phyloP scores from a whole-genome alignment of 495 filamentous ascomycete genomes.

The Lichina pygmaea region DNA sequence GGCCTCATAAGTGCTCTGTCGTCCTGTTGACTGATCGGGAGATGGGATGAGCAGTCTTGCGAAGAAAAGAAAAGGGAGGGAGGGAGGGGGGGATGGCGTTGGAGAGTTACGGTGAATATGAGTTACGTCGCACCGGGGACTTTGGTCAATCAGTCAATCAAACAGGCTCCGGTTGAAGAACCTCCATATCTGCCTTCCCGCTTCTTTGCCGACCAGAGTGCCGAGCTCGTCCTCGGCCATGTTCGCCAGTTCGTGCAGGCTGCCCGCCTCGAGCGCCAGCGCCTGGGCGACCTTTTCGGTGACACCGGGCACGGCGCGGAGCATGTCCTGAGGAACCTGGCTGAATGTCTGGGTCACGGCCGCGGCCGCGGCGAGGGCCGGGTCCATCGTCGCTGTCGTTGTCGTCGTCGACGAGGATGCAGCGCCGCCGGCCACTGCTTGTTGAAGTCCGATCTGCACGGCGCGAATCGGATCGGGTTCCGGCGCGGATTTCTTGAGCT shows the following conservation, averaged over 20 bases:
- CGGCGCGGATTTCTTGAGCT: conserved; percentile 61
- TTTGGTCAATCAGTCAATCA: conserved; percentile 13
- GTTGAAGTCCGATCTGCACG: conserved; percentile 54
- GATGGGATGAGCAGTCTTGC: too few species aligned
- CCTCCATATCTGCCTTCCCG: conserved; percentile 43
- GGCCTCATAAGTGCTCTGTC: too few species aligned
- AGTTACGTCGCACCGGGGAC: too few species aligned
- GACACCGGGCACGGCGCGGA: conserved; percentile 65
- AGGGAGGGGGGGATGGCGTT: too few species aligned
- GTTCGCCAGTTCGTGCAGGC: conserved; percentile 64
- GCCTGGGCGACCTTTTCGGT: conserved; percentile 45
- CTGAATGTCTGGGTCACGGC: conserved; percentile 25
- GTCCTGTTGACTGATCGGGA: too few species aligned
- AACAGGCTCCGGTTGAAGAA: conserved; percentile 76
- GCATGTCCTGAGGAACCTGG: conserved; percentile 59
- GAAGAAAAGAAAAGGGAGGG: too few species aligned
- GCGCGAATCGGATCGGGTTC: conserved; percentile 83
- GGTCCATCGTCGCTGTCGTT: conserved; percentile 20
- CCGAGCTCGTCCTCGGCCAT: conserved; percentile 49
- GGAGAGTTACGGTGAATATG: too few species aligned
- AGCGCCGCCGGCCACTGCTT: conserved; percentile 10
- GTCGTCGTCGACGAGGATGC: not conserved
- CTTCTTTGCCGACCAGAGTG: conserved; percentile 50
- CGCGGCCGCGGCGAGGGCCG: conserved; percentile 14
- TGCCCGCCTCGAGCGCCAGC: conserved; percentile 44